Evolutionary conservation across 108 stramenopile species (phyloP), one percentile per base, ranked within the genome.

Genomic region (Bacterosira constricta): DNA sequence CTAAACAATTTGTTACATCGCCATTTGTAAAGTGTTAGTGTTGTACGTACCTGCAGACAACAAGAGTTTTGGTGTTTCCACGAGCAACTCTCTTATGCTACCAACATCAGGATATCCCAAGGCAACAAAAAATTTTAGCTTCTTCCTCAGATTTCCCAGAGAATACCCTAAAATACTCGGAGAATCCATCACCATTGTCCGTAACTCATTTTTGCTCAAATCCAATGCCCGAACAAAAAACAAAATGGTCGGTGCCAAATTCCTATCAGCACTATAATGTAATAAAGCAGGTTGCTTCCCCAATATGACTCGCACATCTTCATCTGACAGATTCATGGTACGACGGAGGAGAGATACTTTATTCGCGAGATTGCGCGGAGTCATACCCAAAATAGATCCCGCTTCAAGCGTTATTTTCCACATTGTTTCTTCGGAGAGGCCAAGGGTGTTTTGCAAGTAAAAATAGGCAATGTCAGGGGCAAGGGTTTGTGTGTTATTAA

Each of bases 321-420:
- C 83, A 56, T 87, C 83, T 9, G 83, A 80, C 9, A 94, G 70
- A 35, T 78, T 73, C 74, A 94, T 83, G 4, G 82, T 78, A 13
- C 69, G 64, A 21, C 75, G 66, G 25, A 94, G 66, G 10, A 86
- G 58, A 0, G 83, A 75, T 0, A 94, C 64, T 62, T 94, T 94
- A 51, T 65, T 65, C 38, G 85, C 77, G 0, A 94, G 67, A 13
- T 82, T 91, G 25, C 66, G 61, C 8, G 85, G 87, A 6, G 88
- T 91, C 83, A 94, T 71, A 21, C 90, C 89, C 25, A 94, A 66
- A 7, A 88, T 71, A 39, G 87, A 88, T 9, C 82, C 76, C 0
- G 86, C 83, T 44, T 90, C 74, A 25, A 82, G 70, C 6, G 86
- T 87, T 30, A 94, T 87, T 66, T 85, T 89, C 90, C 89, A 90